phyloP scores from a whole-genome alignment of 2,329 filamentous ascomycete genomes.

The Capronia epimyces region DNA sequence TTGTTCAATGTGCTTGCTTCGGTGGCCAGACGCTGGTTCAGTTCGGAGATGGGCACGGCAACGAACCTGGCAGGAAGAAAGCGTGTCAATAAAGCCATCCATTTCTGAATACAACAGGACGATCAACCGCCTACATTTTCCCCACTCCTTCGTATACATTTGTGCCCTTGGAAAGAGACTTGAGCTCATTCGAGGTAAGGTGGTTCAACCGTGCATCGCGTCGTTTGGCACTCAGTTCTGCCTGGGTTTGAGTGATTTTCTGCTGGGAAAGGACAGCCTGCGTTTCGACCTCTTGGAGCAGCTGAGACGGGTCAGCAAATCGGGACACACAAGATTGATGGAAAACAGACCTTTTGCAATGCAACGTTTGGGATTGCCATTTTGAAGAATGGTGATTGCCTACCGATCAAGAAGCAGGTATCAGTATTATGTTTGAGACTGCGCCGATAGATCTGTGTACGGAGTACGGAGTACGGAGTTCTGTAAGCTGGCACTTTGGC shows the following conservation, averaged over 20 bases:
- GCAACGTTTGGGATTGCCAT: slow-evolving; percentile 96
- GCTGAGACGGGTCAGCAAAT: slow-evolving; percentile 46
- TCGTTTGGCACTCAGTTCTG: slow-evolving; percentile 78
- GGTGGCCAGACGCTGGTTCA: slow-evolving; percentile 68
- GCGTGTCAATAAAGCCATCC: neutral
- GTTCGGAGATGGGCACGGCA: slow-evolving; percentile 62
- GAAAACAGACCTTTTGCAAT: slow-evolving; percentile 69
- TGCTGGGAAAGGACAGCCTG: slow-evolving; percentile 85
- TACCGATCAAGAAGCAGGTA: too few species aligned
- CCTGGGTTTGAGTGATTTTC: slow-evolving; percentile 79
- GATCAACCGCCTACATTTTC: slow-evolving; percentile 68
- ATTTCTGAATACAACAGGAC: neutral
- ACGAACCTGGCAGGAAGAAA: slow-evolving; percentile 65
- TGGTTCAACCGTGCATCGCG: slow-evolving; percentile 84
- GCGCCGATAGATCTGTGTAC: too few species aligned
- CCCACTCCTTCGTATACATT: slow-evolving; percentile 91
- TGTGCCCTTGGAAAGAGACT: slow-evolving; percentile 67
- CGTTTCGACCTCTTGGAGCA: slow-evolving; percentile 88
- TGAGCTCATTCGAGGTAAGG: slow-evolving; percentile 77
- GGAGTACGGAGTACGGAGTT: too few species aligned
- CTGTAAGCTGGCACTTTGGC: too few species aligned
- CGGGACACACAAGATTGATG: neutral
- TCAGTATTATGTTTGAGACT: too few species aligned
- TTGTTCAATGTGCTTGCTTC: slow-evolving; percentile 70
- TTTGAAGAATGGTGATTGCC: slow-evolving; percentile 26